Evolutionary conservation across 2,329 filamentous ascomycete genomes (phyloP), one percentile per base, ranked within the genome.

Genomic region (Sporothrix curviconia): DNA sequence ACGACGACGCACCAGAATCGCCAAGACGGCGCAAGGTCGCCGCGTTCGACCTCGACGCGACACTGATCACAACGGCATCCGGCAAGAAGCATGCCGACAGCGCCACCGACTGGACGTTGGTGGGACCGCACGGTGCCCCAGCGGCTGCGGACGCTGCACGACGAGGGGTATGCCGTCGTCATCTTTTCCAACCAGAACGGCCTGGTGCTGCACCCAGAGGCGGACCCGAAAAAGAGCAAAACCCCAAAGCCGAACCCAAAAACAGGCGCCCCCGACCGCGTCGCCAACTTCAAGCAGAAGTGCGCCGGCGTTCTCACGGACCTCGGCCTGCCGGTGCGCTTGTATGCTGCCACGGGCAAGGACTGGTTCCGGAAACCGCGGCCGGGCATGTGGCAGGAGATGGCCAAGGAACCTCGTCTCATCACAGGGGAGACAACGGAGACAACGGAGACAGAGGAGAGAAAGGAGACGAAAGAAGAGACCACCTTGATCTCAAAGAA

Each of bases 121-220:
- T 97, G 91, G 90, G 76, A 95, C 69, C 65, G 72, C 14, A 78
- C 73, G 17, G 88, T 97, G 0, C 90, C 90, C 1, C 72, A 70
- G 0, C 82, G 75, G 54, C 70, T 99, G 17, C 82, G 79, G 62
- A 75, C 84, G 59, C 76, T 97, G 2, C 81, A 90, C 66, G 75
- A 82, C 11, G 81, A 94, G 63, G 90, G 85, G 80, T 89, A 72
- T 46, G 72, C 61, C 36, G 53, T 15, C 19, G 12, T 25, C 5
- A 82, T 97, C 49, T 73, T 99, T 51, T 95, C 89, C 61, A 99
- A 99, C 70, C 94, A 99, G 71, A 92, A 80, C 51, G 90, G 88
- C 14, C 78, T 99, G 44, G 87, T 81, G 15, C 75, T 97, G 2
- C 87, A 87, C 61, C 79, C 82, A 17, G 83, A 90, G 55, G 74